phyloP scores from a whole-genome alignment of 2,329 filamentous ascomycete species.

The Sclerotiophoma versabilis region DNA sequence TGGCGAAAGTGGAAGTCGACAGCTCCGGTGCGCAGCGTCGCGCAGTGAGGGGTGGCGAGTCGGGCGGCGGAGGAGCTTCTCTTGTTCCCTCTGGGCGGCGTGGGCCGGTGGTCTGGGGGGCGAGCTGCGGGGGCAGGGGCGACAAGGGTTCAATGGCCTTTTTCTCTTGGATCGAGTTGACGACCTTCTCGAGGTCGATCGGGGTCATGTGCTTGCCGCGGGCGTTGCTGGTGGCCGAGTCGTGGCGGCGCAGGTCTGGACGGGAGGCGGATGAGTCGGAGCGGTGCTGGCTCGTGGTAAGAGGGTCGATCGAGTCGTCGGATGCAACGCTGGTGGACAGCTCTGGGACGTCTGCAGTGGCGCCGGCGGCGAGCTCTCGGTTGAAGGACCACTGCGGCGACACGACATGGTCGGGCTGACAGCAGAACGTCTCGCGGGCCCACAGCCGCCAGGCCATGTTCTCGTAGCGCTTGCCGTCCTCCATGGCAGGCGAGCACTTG shows the following conservation, averaged over 20 bases:
- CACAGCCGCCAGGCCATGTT: slow-evolving; percentile 94
- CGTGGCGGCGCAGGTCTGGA: slow-evolving; percentile 74
- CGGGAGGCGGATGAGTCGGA: slow-evolving; percentile 60
- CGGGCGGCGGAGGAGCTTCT: slow-evolving; percentile 41
- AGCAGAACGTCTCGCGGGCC: slow-evolving; percentile 93
- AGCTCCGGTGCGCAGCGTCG: slow-evolving; percentile 63
- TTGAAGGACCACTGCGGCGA: slow-evolving; percentile 45
- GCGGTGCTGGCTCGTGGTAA: slow-evolving; percentile 56
- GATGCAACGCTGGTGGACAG: slow-evolving; percentile 58
- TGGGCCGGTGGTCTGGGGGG: slow-evolving; percentile 24
- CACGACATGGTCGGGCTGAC: slow-evolving; percentile 64
- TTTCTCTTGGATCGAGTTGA: slow-evolving; percentile 88
- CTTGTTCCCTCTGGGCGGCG: slow-evolving; percentile 18
- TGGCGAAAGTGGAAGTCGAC: slow-evolving; percentile 63
- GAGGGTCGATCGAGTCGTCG: slow-evolving; percentile 49
- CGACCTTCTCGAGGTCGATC: slow-evolving; percentile 90
- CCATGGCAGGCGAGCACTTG: slow-evolving; percentile 90
- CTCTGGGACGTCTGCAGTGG: slow-evolving; percentile 48
- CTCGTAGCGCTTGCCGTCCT: slow-evolving; percentile 89
- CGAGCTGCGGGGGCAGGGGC: slow-evolving; percentile 53
- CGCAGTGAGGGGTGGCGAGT: slow-evolving; percentile 51
- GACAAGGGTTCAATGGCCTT: slow-evolving; percentile 68
- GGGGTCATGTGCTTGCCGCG: slow-evolving; percentile 90
- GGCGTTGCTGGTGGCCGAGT: slow-evolving; percentile 73
- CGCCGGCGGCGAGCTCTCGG: slow-evolving; percentile 36